Evolutionary conservation across 768 basidiomycete species (phyloP).

Genomic region (Rhodotorula babjevae): DNA sequence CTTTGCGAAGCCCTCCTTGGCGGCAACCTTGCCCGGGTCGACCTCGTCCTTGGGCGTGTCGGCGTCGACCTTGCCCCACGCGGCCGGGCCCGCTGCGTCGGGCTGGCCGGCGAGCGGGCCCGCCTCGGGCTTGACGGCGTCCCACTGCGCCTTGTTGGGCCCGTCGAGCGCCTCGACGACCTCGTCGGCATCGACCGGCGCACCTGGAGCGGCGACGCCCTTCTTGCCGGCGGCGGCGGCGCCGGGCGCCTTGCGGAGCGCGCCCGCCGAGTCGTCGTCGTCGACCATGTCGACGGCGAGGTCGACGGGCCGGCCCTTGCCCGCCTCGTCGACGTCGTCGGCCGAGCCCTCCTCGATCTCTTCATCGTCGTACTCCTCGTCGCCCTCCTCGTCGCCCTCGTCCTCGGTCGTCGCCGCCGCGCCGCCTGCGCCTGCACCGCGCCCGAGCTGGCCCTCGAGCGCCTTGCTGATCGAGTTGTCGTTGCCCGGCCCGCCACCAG

Average conservation of each 20-base stretch:
- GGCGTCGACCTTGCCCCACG: slow-evolving; percentile 27
- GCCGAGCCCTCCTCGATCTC: slow-evolving; percentile 44
- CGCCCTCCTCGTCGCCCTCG: slow-evolving; percentile 18
- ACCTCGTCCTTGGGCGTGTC: not conserved
- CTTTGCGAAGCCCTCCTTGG: not conserved
- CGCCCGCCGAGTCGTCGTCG: slow-evolving; percentile 28
- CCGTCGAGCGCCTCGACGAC: slow-evolving; percentile 15
- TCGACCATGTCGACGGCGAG: slow-evolving; percentile 37
- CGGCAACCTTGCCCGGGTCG: not conserved
- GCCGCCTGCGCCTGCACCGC: not conserved
- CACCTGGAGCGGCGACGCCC: slow-evolving; percentile 7
- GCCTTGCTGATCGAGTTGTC: slow-evolving; percentile 21
- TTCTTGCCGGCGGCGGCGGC: slow-evolving; percentile 43
- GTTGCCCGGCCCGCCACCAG: slow-evolving; percentile 31
- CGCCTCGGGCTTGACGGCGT: slow-evolving; percentile 16
- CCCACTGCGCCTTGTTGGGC: slow-evolving; percentile 31
- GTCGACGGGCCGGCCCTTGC: slow-evolving; percentile 37
- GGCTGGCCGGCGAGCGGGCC: slow-evolving; percentile 31
- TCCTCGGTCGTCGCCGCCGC: not conserved
- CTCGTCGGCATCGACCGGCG: too few species aligned
- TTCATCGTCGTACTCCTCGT: slow-evolving; percentile 54
- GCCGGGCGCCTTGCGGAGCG: slow-evolving; percentile 19
- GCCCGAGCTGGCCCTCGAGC: slow-evolving; percentile 3
- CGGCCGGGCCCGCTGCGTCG: slow-evolving; percentile 9
- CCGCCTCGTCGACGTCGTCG: slow-evolving; percentile 38